Evolutionary conservation across 2,329 filamentous ascomycete species (phyloP).

Genomic region (Aspergillus japonicus): DNA sequence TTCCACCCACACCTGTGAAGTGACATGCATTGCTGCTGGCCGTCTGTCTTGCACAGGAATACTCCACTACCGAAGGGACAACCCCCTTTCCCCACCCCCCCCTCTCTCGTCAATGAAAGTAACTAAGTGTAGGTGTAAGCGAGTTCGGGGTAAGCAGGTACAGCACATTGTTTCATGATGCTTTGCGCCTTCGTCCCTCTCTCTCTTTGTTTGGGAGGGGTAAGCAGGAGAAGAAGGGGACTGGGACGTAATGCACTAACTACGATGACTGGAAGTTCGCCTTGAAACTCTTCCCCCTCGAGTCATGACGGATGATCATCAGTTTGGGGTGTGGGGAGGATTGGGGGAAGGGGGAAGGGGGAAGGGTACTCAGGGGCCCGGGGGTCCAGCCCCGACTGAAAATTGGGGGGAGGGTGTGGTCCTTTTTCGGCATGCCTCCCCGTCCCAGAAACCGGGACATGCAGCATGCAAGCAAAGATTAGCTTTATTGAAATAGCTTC

Average conservation of each 20-base stretch:
- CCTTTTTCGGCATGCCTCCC: not conserved
- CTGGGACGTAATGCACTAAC: not conserved
- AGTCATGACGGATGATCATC: not conserved
- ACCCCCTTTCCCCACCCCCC: too few species aligned
- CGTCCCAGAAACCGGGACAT: slow-evolving; percentile 11
- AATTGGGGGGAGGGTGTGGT: not conserved
- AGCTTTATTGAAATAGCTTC: not conserved
- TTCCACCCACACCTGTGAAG: not conserved
- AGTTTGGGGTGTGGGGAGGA: not conserved
- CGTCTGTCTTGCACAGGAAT: not conserved
- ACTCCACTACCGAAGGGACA: not conserved
- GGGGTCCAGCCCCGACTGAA: not conserved
- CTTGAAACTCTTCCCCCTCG: not conserved
- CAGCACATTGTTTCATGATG: not conserved
- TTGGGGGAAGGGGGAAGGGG: too few species aligned
- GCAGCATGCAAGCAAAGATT: not conserved
- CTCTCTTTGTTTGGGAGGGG: not conserved
- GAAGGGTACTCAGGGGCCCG: not conserved
- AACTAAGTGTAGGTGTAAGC: not conserved
- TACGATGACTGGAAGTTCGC: too few species aligned
- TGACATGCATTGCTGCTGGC: not conserved
- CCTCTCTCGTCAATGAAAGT: not conserved
- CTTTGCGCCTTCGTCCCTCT: not conserved
- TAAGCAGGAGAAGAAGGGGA: not conserved
- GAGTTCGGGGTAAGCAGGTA: not conserved